These are phyloP conservation scores for Mucor irregularis DNA, from an alignment of 371 early-diverging fungal species.

Conservation along the genomic window DNA sequence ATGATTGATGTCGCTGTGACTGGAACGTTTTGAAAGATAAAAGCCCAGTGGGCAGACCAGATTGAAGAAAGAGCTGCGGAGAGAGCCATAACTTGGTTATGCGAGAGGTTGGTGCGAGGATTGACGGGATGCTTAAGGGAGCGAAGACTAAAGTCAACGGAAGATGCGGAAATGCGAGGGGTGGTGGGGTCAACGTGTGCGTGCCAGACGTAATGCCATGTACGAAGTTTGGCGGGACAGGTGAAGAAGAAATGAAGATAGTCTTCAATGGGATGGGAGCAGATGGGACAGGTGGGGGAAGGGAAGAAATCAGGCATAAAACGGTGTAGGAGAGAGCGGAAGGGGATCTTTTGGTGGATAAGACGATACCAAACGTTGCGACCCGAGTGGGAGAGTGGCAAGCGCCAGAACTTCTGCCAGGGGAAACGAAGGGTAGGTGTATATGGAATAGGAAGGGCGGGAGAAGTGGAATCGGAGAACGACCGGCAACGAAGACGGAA, in stretches of 20 bases:
- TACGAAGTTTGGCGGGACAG: constrained; percentile 1
- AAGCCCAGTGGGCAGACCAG: constrained; percentile 5
- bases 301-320: not conserved
- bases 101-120: not conserved
- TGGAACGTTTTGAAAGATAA: constrained; percentile 3
- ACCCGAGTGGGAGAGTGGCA: not conserved
- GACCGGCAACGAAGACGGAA: not conserved
- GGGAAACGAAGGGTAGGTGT: not conserved
- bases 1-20: not conserved
- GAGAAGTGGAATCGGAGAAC: not conserved
- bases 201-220: not conserved
- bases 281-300: not conserved
- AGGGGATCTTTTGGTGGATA: not conserved
- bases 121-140: not conserved
- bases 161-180: not conserved
- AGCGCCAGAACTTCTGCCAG: not conserved
- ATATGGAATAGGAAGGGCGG: too few relatives aligned
- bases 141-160: too few relatives aligned
- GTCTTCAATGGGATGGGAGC: not conserved
- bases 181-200: not conserved
- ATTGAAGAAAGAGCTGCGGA: not conserved
- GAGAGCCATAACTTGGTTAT: not conserved
- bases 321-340: not conserved
- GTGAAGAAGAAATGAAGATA: constrained; percentile 1
- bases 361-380: not conserved